Conservation (phyloP, 2,329 filamentous ascomycete species). For the Gaeumannomyces sp. region DNA sequence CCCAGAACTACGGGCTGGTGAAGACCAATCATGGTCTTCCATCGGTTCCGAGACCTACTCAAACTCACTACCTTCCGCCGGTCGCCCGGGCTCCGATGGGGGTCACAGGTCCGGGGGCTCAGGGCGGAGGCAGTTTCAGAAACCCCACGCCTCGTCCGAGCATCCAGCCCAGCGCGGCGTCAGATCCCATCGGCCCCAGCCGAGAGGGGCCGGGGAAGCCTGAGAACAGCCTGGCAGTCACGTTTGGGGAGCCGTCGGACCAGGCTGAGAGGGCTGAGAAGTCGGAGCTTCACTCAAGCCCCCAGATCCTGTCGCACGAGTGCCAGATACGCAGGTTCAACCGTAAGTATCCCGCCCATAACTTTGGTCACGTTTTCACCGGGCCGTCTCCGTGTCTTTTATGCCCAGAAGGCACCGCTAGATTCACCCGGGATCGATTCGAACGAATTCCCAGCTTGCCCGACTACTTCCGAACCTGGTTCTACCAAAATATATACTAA, state of each 20-base stretch:
- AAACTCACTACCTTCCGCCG: background rate
- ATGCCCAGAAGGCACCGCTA: background rate
- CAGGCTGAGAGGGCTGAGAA: background rate
- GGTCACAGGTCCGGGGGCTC: background rate
- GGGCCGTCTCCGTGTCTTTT: background rate
- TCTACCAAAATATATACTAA: background rate
- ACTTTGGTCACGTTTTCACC: no score
- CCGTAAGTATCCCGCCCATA: background rate
- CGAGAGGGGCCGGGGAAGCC: background rate
- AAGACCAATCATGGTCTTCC: background rate
- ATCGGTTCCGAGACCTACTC: background rate
- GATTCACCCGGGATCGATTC: no score
- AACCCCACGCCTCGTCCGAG: background rate
- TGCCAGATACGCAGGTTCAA: constrained; percentile 8
- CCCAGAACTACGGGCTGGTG: background rate
- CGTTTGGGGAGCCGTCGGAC: background rate
- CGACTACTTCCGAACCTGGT: background rate
- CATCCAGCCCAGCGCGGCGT: background rate
- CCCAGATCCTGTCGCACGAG: background rate
- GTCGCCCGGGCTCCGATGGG: background rate
- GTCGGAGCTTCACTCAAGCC: background rate
- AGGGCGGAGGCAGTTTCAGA: background rate
- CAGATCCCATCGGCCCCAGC: background rate
- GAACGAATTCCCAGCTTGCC: background rate
- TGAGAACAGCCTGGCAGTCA: background rate